Evolutionary conservation across 768 basidiomycete species (phyloP), one percentile per base, ranked within the genome.

Genomic region (Imleria badia): DNA sequence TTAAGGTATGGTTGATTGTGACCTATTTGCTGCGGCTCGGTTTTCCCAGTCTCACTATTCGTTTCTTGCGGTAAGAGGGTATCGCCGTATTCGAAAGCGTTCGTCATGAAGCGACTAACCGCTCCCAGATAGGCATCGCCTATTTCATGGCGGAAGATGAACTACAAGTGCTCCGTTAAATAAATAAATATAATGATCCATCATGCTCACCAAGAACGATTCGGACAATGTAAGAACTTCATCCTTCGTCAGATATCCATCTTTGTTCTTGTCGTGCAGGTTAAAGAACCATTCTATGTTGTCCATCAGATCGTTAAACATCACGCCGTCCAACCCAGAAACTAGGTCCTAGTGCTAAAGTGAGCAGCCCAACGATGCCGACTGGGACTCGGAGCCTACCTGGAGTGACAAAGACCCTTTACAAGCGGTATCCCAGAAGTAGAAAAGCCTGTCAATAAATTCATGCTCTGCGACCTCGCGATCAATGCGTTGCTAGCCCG

Each of bases 261-360:
- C 97, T 62, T 93, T 93, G 71, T 99, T 90, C 73, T 95, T 95
- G 73, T 95, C 94, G 58, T 96, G 92, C 45, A 98, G 70, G 62
- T 88, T 89, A 74, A 98, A 98, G 75, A 98, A 96, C 96, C 96
- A 99, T 69, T 97, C 92, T 63, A 98, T 96, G 61, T 92, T 96
- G 53, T 94, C 91, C 97, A 98, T 98, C 60, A 99, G 74, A 70
- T 98, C 97, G 59, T 92, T 95, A 74, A 91, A 89, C 83, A 98
- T 91, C 42, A 97, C 90, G 3, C 87, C 87, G 61, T 97, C 88
- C 45, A 98, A 76, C 1, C 97, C 96, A 29, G 77, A 80, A 11
- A 98, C 87, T 13, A 98, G 76, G 67, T 98, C 94, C 91, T 98
- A 66, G 17, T 54, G 41, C 31, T 55, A 23, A 31, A 35, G 36